These are phyloP conservation scores for Mycena citricolor DNA, from an alignment of 1,284 basidiomycete genomes.

Conservation along the genomic window DNA sequence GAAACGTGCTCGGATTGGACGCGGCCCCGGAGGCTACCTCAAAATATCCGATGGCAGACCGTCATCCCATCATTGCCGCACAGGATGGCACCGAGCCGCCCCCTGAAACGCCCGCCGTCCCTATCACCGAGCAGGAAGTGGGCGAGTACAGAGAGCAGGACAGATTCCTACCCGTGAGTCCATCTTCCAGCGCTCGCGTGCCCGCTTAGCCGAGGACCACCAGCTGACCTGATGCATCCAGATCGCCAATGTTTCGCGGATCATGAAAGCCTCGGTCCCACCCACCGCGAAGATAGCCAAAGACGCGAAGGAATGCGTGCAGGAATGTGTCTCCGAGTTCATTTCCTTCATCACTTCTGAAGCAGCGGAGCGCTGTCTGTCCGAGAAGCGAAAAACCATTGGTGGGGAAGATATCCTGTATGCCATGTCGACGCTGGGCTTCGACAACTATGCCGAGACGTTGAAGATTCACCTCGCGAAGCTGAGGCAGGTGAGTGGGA, in stretches of 20 bases:
- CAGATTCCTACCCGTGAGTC: slow-evolving; percentile 83
- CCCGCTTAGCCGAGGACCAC: slow-evolving; percentile 2
- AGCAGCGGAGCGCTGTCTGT: slow-evolving; percentile 84
- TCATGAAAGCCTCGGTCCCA: slow-evolving; percentile 91
- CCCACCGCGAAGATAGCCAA: slow-evolving; percentile 95
- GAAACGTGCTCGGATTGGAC: too few relatives aligned
- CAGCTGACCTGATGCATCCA: slow-evolving; percentile 30
- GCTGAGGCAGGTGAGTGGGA: slow-evolving; percentile 72
- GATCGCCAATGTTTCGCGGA: slow-evolving; percentile 95
- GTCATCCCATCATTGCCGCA: slow-evolving; percentile 2
- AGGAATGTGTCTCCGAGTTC: slow-evolving; percentile 95
- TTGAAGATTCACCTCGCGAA: slow-evolving; percentile 89
- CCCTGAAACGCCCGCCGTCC: slow-evolving; percentile 57
- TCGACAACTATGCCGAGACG: slow-evolving; percentile 92
- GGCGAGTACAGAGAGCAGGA: slow-evolving; percentile 93
- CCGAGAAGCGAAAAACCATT: slow-evolving; percentile 78
- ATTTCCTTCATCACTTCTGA: slow-evolving; percentile 94
- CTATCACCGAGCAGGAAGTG: slow-evolving; percentile 88
- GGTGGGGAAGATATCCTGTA: slow-evolving; percentile 91
- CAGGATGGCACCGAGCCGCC: slow-evolving; percentile 30
- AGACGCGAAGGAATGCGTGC: slow-evolving; percentile 95
- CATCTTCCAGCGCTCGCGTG: slow-evolving; percentile 1
- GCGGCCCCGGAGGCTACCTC: background rate
- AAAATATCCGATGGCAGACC: background rate
- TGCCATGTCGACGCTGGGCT: slow-evolving; percentile 86